phyloP scores from a whole-genome alignment of 2,329 filamentous ascomycete species.

The Apiospora arundinis region DNA sequence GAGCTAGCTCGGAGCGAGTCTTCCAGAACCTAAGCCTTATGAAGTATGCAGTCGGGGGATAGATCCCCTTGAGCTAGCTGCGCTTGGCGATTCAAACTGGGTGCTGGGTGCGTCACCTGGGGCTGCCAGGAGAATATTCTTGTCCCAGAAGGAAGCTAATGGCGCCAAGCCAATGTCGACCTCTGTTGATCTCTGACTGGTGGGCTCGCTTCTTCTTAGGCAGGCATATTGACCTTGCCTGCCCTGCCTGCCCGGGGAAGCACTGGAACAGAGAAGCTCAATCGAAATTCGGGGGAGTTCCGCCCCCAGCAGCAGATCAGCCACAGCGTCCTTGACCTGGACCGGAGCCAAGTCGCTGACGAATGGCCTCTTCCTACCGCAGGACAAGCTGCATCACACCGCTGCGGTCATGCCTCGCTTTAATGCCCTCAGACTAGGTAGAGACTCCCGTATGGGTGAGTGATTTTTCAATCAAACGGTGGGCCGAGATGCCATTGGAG shows the following conservation, averaged over 20 bases:
- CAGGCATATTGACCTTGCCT: not conserved
- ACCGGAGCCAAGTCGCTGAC: not conserved
- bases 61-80: conserved; percentile 4
- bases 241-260: not conserved
- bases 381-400: conserved; percentile 18
- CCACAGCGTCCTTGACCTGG: not conserved
- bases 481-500: not conserved
- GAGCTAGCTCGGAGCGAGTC: not conserved
- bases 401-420: conserved; percentile 7
- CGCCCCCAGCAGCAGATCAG: not conserved
- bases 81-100: not conserved
- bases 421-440: not conserved
- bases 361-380: not conserved
- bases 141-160: not conserved
- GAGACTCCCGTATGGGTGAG: not conserved
- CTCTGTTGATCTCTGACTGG: not conserved
- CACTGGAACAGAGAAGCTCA: not conserved
- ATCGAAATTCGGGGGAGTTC: not conserved
- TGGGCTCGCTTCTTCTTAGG: not conserved
- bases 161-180: not conserved
- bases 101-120: not conserved
- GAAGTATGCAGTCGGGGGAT: conserved; percentile 5
- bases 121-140: not conserved
- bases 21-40: conserved; percentile 10
- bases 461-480: not conserved